Conservation (phyloP, 2,329 filamentous ascomycete genomes). For the Sporothrix dimorphospora region DNA sequence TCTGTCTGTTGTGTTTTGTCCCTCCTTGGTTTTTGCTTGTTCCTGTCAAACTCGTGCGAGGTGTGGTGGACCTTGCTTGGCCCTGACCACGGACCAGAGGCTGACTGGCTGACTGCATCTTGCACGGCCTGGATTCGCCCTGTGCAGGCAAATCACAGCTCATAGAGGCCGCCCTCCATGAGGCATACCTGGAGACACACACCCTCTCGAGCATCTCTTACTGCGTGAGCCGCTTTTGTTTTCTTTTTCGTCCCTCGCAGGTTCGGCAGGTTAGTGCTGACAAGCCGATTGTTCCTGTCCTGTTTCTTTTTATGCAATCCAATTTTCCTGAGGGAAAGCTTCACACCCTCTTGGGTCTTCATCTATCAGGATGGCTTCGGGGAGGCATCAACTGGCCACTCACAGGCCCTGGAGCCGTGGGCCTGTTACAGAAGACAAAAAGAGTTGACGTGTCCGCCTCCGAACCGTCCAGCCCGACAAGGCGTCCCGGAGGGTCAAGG, state of each 20-base stretch:
- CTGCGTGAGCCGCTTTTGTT: background rate
- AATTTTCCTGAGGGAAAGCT: background rate
- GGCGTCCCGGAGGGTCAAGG: background rate
- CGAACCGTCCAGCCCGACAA: conserved; percentile 25
- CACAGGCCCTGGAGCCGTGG: background rate
- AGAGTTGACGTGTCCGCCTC: conserved; percentile 27
- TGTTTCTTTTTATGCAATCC: background rate
- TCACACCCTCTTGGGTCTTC: background rate
- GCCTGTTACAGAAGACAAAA: background rate
- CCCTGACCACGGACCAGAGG: background rate
- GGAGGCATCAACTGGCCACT: background rate
- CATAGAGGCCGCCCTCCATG: background rate
- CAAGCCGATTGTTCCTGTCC: background rate
- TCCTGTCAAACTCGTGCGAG: conserved; percentile 22
- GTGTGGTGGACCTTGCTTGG: background rate
- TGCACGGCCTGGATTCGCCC: background rate
- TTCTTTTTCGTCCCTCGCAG: background rate
- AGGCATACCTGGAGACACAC: background rate
- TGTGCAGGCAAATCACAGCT: background rate
- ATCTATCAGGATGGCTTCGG: background rate
- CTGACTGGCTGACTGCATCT: background rate
- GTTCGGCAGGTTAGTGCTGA: background rate
- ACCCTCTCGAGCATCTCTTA: background rate
- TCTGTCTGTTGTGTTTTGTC: background rate
- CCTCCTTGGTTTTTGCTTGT: background rate